Evolutionary conservation across 202 grass and related monocot genomes (phyloP).

Genomic region (Brachypodium distachyon): DNA sequence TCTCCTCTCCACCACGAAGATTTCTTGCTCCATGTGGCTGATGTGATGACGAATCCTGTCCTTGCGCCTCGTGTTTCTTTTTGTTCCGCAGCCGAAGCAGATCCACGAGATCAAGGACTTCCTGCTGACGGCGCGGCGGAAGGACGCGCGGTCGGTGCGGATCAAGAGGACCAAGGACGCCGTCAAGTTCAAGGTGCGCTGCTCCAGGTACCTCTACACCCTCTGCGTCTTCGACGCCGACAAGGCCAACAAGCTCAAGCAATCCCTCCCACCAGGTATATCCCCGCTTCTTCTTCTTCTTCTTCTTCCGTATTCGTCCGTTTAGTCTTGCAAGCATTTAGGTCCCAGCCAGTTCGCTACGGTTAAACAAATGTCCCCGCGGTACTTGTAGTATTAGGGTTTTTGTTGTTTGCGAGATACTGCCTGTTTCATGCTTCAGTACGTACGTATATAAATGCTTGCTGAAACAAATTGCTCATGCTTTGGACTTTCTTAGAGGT

Average conservation of each 20-base stretch:
- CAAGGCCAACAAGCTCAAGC: slow-evolving; percentile 91
- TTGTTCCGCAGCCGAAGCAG: slow-evolving; percentile 55
- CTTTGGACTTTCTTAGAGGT: background rate
- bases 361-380: background rate
- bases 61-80: background rate
- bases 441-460: background rate
- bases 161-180: slow-evolving; percentile 81
- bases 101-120: slow-evolving; percentile 96
- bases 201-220: slow-evolving; percentile 87
- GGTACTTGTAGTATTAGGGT: too few relatives aligned
- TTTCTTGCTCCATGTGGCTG: background rate
- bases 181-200: slow-evolving; percentile 88
- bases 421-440: background rate
- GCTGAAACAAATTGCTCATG: background rate
- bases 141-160: slow-evolving; percentile 72
- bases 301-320: background rate
- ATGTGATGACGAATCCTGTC: background rate
- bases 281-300: background rate
- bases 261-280: slow-evolving; percentile 70
- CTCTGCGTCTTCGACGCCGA: slow-evolving; percentile 80
- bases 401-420: background rate
- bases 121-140: slow-evolving; percentile 75
- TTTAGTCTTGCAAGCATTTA: background rate
- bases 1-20: background rate
- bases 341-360: background rate